These are phyloP conservation scores for Arabidopsis arenosa DNA, from an alignment of 345 rosid genomes.

Conservation along the genomic window DNA sequence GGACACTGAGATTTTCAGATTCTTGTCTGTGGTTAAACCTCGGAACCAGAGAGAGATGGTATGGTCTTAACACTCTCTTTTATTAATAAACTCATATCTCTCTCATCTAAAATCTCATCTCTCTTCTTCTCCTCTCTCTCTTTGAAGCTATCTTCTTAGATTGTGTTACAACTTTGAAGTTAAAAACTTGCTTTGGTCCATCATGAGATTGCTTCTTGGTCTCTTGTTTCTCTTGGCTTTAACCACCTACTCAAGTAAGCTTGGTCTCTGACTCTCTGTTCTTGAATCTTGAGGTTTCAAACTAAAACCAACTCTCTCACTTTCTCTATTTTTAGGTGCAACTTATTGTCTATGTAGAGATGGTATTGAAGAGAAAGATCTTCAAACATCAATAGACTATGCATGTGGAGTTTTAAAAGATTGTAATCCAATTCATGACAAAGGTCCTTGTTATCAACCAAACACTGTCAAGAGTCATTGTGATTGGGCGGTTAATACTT, in stretches of 20 bases:
- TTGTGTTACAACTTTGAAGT: conserved; percentile 11
- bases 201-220: conserved; percentile 66
- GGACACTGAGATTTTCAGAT: conserved; percentile 18
- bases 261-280: conserved; percentile 1
- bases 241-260: conserved; percentile 72
- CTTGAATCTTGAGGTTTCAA: conserved; percentile 16
- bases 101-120: background rate
- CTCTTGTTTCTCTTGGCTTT: conserved; percentile 61
- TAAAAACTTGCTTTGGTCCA: background rate
- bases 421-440: conserved; percentile 60
- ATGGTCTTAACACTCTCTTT: conserved; percentile 36
- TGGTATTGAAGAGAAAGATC: conserved; percentile 57
- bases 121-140: conserved; percentile 30
- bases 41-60: conserved; percentile 43
- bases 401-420: conserved; percentile 91
- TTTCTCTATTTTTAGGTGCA: conserved; percentile 52
- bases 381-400: conserved; percentile 83
- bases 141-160: conserved; percentile 25
- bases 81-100: conserved; percentile 25
- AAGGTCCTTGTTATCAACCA: conserved; percentile 80
- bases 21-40: conserved; percentile 46
- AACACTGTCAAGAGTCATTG: conserved; percentile 80
- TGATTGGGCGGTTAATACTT: conserved; percentile 85
- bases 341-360: conserved; percentile 81
- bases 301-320: background rate